Base-by-base conservation (phyloP, 345 rosid species). In the Salix exigua region DNA sequence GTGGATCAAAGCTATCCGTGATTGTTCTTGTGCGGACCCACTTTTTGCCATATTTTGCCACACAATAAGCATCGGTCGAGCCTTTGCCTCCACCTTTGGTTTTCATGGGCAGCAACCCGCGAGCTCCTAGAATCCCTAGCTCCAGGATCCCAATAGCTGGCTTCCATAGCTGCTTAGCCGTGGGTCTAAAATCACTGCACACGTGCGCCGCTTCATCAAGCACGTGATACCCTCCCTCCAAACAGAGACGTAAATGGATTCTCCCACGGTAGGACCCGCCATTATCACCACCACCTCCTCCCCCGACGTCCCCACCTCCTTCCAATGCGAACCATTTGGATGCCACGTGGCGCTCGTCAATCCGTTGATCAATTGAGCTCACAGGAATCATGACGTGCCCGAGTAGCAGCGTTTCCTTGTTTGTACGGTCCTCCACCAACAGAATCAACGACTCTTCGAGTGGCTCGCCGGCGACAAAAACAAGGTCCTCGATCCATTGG, bases 221-320 rank as follows among this genome's bases (percentile, higher is more conserved):
- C 87, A 96, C 99, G 83, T 96, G 99, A 85, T 96, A 96, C 14
- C 99, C 98, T 69, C 99, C 99, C 74, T 96, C 99, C 77, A 96
- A 82, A 77, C 99, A 93, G 16, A 91, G 85, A 51, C 94, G 88
- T 12, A 96, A 78, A 68, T 87, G 86, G 44, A 96, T 78, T 83
- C 94, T 88, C 71, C 99, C 98, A 1, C 85, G 67, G 84, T 89
- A 91, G 66, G 91, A 63, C 60, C 83, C 87, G 17, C 44, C 77
- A 0, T 74, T 82, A 3, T 67, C 78, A 1, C 73, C 75, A 2
- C 19, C 73, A 2, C 61, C 48, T 1, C 83, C 87, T 1, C 83
- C 87, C 2, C 75, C 87, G 5, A 48, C 21, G 26, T 21, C 70
- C 9, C 70, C 73, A 4, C 78, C 84, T 28, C 84, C 87, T 48